Conservation (phyloP, 2,329 filamentous ascomycete species). For the Ascochyta pisi region DNA sequence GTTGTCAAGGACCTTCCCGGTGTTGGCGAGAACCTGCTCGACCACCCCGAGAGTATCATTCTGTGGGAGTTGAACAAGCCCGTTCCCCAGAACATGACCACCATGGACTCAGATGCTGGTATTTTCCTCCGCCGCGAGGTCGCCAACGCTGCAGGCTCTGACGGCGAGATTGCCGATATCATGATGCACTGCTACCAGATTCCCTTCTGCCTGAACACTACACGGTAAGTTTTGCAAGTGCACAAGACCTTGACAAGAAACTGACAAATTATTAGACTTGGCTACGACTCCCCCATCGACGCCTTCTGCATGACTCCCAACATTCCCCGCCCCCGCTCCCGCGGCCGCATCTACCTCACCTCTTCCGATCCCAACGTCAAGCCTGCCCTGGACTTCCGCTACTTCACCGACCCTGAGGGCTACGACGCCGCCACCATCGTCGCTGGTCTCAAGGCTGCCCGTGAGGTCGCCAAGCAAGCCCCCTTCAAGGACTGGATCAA, state of each 20-base stretch:
- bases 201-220: slow-evolving; percentile 86
- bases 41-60: slow-evolving; percentile 71
- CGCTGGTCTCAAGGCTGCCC: slow-evolving; percentile 77
- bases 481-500: slow-evolving; percentile 87
- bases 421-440: slow-evolving; percentile 85
- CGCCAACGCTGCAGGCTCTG: slow-evolving; percentile 70
- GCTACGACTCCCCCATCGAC: slow-evolving; percentile 73
- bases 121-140: slow-evolving; percentile 84
- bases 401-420: slow-evolving; percentile 86
- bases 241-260: not conserved
- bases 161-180: slow-evolving; percentile 80
- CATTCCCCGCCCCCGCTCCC: slow-evolving; percentile 81
- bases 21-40: slow-evolving; percentile 69
- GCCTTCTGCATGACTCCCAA: slow-evolving; percentile 95
- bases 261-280: slow-evolving; percentile 57
- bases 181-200: slow-evolving; percentile 99
- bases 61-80: slow-evolving; percentile 82
- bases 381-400: slow-evolving; percentile 85
- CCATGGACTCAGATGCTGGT: slow-evolving; percentile 89
- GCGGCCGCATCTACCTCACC: slow-evolving; percentile 78
- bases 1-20: slow-evolving; percentile 67
- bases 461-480: slow-evolving; percentile 74
- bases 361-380: slow-evolving; percentile 77
- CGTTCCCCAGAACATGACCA: slow-evolving; percentile 80
- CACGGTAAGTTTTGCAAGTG: slow-evolving; percentile 54